These are phyloP conservation scores for Fraxinus floribunda DNA, from an alignment of 305 asterid genomes.

Conservation along the genomic window DNA sequence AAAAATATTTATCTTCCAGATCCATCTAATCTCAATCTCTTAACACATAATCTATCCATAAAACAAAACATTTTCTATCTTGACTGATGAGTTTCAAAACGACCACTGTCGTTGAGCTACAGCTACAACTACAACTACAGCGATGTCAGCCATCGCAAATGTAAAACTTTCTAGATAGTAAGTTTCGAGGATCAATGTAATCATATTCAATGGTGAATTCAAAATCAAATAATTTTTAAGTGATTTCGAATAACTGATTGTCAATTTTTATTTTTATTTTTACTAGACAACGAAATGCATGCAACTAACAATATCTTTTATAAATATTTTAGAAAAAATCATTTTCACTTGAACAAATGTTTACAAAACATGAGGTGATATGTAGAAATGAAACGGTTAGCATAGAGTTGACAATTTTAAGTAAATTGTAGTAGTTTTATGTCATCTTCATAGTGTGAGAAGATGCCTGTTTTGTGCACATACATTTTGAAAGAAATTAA, in stretches of 20 bases:
- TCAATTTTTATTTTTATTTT: too few relatives aligned
- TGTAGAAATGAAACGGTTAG: too few relatives aligned
- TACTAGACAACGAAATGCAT: neutral
- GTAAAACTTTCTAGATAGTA: neutral
- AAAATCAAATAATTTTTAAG: neutral
- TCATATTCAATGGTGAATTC: neutral
- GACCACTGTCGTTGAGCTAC: neutral
- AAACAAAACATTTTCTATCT: neutral
- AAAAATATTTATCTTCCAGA: neutral
- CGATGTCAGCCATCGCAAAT: neutral
- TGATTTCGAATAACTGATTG: neutral
- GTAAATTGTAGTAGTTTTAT: too few relatives aligned
- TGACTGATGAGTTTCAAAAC: neutral
- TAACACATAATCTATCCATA: neutral
- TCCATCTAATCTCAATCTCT: neutral
- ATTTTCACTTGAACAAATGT: too few relatives aligned
- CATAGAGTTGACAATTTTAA: too few relatives aligned
- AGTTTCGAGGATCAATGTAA: neutral
- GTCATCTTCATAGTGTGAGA: too few relatives aligned
- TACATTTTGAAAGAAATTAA: neutral
- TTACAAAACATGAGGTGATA: neutral
- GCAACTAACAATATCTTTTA: neutral
- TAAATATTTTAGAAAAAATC: too few relatives aligned
- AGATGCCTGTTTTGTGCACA: neutral
- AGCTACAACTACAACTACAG: too few relatives aligned